Conservation (phyloP, 1,284 basidiomycete species). For the Xerocomus nothofagi region DNA sequence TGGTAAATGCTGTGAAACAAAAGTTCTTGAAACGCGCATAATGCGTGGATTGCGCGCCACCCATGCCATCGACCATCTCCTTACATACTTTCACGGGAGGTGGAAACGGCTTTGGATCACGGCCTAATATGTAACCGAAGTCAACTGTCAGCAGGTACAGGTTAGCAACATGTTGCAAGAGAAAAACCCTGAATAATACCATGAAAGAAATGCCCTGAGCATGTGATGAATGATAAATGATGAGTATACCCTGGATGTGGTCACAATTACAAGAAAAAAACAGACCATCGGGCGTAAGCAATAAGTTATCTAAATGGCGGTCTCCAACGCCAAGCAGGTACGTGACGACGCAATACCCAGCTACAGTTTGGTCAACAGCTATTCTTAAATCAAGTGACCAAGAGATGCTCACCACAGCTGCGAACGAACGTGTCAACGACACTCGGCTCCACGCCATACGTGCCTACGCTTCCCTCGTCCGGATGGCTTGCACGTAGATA, state of each 20-base stretch:
- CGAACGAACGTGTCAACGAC: slow-evolving; percentile 97
- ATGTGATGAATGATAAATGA: background rate
- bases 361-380: slow-evolving; percentile 43
- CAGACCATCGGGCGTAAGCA: slow-evolving; percentile 88
- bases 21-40: slow-evolving; percentile 95
- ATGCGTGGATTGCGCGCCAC: slow-evolving; percentile 88
- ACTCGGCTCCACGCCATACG: slow-evolving; percentile 87
- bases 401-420: slow-evolving; percentile 81
- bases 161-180: slow-evolving; percentile 12
- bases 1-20: slow-evolving; percentile 95
- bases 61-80: slow-evolving; percentile 99
- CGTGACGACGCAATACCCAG: slow-evolving; percentile 97
- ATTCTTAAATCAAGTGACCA: background rate
- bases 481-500: slow-evolving; percentile 86
- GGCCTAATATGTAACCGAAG: slow-evolving; percentile 97
- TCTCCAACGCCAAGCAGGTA: slow-evolving; percentile 97
- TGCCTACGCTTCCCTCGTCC: slow-evolving; percentile 89
- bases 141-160: slow-evolving; percentile 62
- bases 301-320: slow-evolving; percentile 94
- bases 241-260: slow-evolving; percentile 1
- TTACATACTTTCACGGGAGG: slow-evolving; percentile 98
- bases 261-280: slow-evolving; percentile 26
- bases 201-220: slow-evolving; percentile 82
- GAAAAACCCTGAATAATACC: slow-evolving; percentile 42
- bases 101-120: slow-evolving; percentile 97